Evolutionary conservation across 2,329 filamentous ascomycete genomes (phyloP).

Genomic region (Dryadomyces quercus-mongolicae): DNA sequence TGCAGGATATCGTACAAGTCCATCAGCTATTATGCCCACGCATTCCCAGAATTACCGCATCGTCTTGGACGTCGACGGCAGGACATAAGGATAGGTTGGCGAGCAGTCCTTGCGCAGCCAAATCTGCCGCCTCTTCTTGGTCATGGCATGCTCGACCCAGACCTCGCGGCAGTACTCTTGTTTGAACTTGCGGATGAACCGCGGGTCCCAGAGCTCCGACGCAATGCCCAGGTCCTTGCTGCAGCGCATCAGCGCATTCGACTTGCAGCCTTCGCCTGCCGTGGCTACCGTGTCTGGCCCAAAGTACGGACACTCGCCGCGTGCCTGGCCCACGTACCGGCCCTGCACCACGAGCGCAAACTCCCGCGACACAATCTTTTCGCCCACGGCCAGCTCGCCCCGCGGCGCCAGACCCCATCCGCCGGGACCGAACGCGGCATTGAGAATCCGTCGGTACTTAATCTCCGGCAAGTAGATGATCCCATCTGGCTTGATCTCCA

Average conservation of each 20-base stretch:
- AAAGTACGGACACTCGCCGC: constrained; percentile 93
- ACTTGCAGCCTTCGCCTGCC: constrained; percentile 93
- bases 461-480: constrained; percentile 96
- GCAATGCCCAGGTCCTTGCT: constrained; percentile 96
- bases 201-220: constrained; percentile 91
- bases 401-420: constrained; percentile 90
- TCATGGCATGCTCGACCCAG: constrained; percentile 79
- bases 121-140: constrained; percentile 82
- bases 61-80: neutral
- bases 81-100: constrained; percentile 47
- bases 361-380: constrained; percentile 71
- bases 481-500: constrained; percentile 96
- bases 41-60: neutral
- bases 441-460: constrained; percentile 87
- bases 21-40: too few relatives aligned
- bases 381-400: constrained; percentile 74
- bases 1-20: neutral
- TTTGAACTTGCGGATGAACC: constrained; percentile 77
- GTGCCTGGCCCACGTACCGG: constrained; percentile 82
- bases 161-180: constrained; percentile 61
- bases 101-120: constrained; percentile 77
- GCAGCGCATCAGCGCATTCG: constrained; percentile 93
- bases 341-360: constrained; percentile 85
- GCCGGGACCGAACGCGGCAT: constrained; percentile 83
- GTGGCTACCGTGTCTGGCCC: constrained; percentile 81